A percentile compares a stretch with the other conserved stretches of the same genome.
Evolutionary conservation across 305 asterid species (phyloP).

Genomic region (Fraxinus nigra): DNA sequence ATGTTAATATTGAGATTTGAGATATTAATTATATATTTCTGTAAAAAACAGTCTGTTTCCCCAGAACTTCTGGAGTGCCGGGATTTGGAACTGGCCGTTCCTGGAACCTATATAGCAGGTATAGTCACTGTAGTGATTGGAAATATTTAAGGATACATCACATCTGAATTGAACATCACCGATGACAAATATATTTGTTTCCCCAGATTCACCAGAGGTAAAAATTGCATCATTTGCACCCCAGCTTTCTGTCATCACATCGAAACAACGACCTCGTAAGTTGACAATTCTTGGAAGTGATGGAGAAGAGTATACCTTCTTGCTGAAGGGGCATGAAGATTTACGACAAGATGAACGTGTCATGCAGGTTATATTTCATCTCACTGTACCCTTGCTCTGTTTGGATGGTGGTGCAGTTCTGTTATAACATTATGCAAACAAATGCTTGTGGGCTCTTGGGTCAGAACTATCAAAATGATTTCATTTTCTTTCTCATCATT

Average conservation of each 20-base stretch:
- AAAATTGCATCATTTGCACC: slow-evolving; percentile 92
- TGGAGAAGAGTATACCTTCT: slow-evolving; percentile 93
- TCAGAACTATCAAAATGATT: neutral
- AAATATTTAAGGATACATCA: neutral
- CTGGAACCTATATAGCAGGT: slow-evolving; percentile 99
- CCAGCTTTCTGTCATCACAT: slow-evolving; percentile 95
- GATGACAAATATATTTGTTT: slow-evolving; percentile 15
- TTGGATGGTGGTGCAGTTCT: slow-evolving; percentile 9
- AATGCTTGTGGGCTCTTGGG: slow-evolving; percentile 2
- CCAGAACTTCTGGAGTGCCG: slow-evolving; percentile 93
- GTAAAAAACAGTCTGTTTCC: slow-evolving; percentile 73
- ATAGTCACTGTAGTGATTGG: slow-evolving; percentile 19
- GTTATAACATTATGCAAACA: slow-evolving; percentile 6
- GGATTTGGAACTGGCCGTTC: slow-evolving; percentile 90
- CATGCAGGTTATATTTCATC: slow-evolving; percentile 73
- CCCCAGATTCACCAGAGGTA: slow-evolving; percentile 84
- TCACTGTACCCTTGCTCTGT: neutral
- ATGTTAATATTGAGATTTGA: slow-evolving; percentile 4
- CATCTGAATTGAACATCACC: neutral
- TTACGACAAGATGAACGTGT: slow-evolving; percentile 99
- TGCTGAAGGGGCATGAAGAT: slow-evolving; percentile 98
- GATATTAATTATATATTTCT: slow-evolving; percentile 17
- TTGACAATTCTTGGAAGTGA: slow-evolving; percentile 94
- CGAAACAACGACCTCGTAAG: slow-evolving; percentile 98
- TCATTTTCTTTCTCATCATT: slow-evolving; percentile 11